These are phyloP conservation scores for Plasmodium cynomolgi DNA, from an alignment of 169 alveolate genomes.

Conservation along the genomic window DNA sequence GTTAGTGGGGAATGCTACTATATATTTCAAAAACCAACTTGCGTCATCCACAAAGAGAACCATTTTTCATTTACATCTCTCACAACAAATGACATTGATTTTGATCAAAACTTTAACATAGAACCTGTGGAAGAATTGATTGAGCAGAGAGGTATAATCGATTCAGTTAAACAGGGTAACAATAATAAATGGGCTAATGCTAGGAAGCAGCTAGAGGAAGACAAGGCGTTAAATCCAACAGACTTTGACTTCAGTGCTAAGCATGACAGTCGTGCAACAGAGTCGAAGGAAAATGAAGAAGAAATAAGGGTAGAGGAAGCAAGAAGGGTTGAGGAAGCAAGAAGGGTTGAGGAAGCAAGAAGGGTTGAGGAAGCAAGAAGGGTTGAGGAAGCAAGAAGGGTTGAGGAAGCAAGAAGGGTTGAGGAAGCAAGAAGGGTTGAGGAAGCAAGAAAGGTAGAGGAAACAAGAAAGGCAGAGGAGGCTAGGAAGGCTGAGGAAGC, in stretches of 20 bases:
- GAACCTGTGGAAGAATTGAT: slow-evolving; percentile 22
- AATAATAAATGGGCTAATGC: not conserved
- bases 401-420: slow-evolving; percentile 7
- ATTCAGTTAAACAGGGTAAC: not conserved
- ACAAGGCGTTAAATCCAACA: not conserved
- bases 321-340: not conserved
- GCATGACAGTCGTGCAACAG: not conserved
- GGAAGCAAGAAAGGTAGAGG: not conserved
- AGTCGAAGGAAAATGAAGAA: not conserved
- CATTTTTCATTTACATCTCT: slow-evolving; percentile 70
- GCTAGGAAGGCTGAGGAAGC: not conserved
- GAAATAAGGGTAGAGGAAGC: not conserved
- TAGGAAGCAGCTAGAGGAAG: not conserved
- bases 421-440: not conserved
- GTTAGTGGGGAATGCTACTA: slow-evolving; percentile 48
- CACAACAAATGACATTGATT: slow-evolving; percentile 59
- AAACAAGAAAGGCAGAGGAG: not conserved
- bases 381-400: not conserved
- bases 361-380: not conserved
- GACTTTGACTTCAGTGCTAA: not conserved
- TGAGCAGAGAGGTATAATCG: not conserved
- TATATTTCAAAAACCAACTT: slow-evolving; percentile 42
- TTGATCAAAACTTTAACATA: slow-evolving; percentile 19
- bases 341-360: not conserved
- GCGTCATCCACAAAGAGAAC: slow-evolving; percentile 50